phyloP scores from a whole-genome alignment of 2,329 filamentous ascomycete genomes.

The Sarocladium strictum region DNA sequence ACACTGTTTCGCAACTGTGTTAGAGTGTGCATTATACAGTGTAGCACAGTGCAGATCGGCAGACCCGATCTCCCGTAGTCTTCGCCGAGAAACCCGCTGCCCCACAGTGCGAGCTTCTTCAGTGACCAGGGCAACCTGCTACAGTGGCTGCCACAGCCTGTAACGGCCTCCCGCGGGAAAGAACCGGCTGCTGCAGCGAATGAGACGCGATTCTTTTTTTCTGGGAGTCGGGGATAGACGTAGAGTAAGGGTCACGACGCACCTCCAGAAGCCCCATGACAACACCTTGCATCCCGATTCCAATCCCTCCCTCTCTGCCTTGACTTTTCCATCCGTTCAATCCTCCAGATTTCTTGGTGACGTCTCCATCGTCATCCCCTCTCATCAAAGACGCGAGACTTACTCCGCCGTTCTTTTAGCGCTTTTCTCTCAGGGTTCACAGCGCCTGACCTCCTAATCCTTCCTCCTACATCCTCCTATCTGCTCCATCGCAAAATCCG shows the following conservation, averaged over 20 bases:
- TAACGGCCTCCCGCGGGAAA: constrained; percentile 6
- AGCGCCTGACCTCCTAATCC: background rate
- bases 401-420: constrained; percentile 11
- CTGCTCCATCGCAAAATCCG: constrained; percentile 1
- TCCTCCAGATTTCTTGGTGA: background rate
- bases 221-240: background rate
- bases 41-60: constrained; percentile 1
- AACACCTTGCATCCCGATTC: constrained; percentile 5
- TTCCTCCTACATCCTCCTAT: background rate
- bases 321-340: background rate
- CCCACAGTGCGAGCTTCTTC: background rate
- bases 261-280: constrained; percentile 6
- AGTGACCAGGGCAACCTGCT: background rate
- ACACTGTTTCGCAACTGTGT: background rate
- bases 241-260: background rate
- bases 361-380: background rate
- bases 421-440: background rate
- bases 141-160: constrained; percentile 1
- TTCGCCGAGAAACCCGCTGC: background rate
- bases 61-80: background rate
- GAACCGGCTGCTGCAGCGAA: constrained; percentile 5
- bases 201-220: constrained; percentile 6
- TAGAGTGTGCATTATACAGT: background rate
- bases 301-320: background rate
- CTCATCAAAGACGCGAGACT: constrained; percentile 7